Percentiles rank a stretch among this genome's conserved stretches.
These are phyloP conservation scores for Aspergillus panamensis DNA, from an alignment of 495 filamentous ascomycete genomes.

Conservation along the genomic window DNA sequence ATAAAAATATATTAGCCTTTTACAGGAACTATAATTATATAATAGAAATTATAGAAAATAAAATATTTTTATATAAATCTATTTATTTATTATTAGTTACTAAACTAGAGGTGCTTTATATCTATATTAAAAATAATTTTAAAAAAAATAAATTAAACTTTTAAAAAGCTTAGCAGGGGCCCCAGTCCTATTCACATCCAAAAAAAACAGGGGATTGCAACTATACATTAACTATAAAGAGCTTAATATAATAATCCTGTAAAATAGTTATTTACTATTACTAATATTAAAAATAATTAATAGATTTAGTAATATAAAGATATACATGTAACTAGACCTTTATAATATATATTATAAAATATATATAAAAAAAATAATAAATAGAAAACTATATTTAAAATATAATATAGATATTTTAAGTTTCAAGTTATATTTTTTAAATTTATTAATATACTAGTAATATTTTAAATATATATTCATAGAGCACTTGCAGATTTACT, in stretches of 20 bases:
- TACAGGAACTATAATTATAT: too few relatives aligned
- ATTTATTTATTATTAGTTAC: not conserved
- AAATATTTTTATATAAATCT: not conserved
- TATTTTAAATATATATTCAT: not conserved
- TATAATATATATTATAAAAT: not conserved
- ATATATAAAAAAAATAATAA: not conserved
- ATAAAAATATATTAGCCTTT: too few relatives aligned
- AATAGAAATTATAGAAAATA: not conserved
- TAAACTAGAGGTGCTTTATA: too few relatives aligned
- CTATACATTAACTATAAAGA: not conserved
- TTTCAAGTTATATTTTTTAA: too few relatives aligned
- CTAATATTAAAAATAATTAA: too few relatives aligned
- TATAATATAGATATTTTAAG: too few relatives aligned
- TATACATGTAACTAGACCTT: not conserved
- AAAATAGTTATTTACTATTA: too few relatives aligned
- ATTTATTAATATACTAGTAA: not conserved
- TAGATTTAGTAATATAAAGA: not conserved
- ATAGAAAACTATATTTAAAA: too few relatives aligned
- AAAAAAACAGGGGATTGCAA: not conserved
- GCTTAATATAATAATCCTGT: conserved; percentile 1
- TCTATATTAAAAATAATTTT: too few relatives aligned
- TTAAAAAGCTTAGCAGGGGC: not conserved
- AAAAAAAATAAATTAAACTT: conserved; percentile 1
- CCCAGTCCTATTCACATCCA: not conserved
- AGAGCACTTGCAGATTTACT: not conserved